Evolutionary conservation across 257 asterid genomes (phyloP), one percentile per base, ranked within the genome.

Genomic region (Parsonsia alboflavescens): DNA sequence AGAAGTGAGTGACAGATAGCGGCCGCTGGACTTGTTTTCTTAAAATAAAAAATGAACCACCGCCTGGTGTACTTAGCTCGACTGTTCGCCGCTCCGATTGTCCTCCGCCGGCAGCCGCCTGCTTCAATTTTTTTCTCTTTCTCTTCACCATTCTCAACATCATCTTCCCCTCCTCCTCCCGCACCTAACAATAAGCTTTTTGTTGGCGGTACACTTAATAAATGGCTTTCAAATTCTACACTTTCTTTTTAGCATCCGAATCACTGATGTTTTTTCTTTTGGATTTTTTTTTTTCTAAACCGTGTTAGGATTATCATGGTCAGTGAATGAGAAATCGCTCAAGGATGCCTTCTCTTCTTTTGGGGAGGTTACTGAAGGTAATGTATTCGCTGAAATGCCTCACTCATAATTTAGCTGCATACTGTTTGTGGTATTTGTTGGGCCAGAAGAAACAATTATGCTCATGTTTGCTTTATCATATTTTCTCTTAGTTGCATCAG

Each of bases 321-420:
- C 86, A 11, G 84, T 74, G 16, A 83, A 82, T 58, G 89, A 85
- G 80, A 85, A 81, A 69, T 73, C 84, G 22, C 73, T 85, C 1
- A 65, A 57, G 72, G 89, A 82, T 28, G 84, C 86, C 8, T 85
- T 85, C 56, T 82, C 89, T 65, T 67, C 83, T 0, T 85, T 75
- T 45, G 89, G 89, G 16, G 73, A 80, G 36, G 85, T 85, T 13
- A 75, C 85, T 22, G 89, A 85, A 82, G 89, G 89, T 85, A 76
- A 63, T 16, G 9, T 78, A 62, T 83, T 80, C 28, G 87, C 59
- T 72, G 66, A 78, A 83, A 78, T 78, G 77, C 71, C 84, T 9
- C 67, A 71, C 56, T 74, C 76, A 44, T 10, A n/a, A 36, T 16
- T 28, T 19, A 33, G 52, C 56, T 50, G 46, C 16, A 19, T 19